phyloP scores from a whole-genome alignment of 768 basidiomycete species.

The Tylopilus intermedius region DNA sequence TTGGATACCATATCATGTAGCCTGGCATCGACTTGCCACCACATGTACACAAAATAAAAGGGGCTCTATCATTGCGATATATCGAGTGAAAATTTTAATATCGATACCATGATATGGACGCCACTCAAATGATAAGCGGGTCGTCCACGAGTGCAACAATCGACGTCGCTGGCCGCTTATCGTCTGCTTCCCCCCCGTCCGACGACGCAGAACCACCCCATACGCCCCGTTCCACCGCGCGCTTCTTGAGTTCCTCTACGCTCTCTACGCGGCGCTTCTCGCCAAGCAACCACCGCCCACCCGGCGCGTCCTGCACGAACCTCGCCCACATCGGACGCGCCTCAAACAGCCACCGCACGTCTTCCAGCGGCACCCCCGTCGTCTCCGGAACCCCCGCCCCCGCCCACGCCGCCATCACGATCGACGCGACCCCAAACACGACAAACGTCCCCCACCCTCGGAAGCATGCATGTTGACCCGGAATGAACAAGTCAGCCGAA shows the following conservation, averaged over 20 bases:
- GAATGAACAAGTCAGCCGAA: slow-evolving; percentile 10
- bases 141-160: no score
- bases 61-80: background rate
- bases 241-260: slow-evolving; percentile 24
- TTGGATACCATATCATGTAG: slow-evolving; percentile 6
- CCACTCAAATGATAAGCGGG: no score
- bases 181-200: background rate
- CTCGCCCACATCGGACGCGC: slow-evolving; percentile 19
- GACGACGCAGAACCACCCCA: background rate
- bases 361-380: slow-evolving; percentile 36
- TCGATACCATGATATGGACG: background rate
- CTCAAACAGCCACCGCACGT: slow-evolving; percentile 34
- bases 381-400: slow-evolving; percentile 40
- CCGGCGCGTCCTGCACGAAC: slow-evolving; percentile 31
- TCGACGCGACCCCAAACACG: slow-evolving; percentile 29
- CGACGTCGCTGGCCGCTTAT: background rate
- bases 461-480: slow-evolving; percentile 7
- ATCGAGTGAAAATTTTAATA: background rate
- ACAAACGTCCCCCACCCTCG: slow-evolving; percentile 28
- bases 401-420: slow-evolving; percentile 31
- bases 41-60: background rate
- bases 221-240: background rate
- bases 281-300: slow-evolving; percentile 26
- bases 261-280: slow-evolving; percentile 17
- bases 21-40: background rate